Evolutionary conservation across 2,329 filamentous ascomycete genomes (phyloP), one percentile per base, ranked within the genome.

Genomic region (Trichophyton equinum): DNA sequence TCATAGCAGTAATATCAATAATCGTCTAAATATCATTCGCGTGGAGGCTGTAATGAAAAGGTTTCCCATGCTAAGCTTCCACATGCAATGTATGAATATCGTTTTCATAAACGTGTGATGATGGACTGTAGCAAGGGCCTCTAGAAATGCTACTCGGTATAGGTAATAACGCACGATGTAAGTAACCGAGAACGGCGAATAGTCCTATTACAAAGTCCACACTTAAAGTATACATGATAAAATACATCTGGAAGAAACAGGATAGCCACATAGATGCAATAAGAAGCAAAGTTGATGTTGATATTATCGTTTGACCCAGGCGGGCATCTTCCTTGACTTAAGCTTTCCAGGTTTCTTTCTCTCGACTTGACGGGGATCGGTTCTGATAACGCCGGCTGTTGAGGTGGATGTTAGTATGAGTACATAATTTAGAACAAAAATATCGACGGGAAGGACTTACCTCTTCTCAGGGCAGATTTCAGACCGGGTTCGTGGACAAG

Each of bases 281-380:
- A 13, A 55, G 25, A 36, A 33, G 30, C 5, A 36, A 20, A 13
- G 27, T 8, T 2, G 9, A 9, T 6, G 20, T 20, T 13, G 18
- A 57, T 61, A 64, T 75, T 67, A 86, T 73, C 84, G 80, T 85
- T 96, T 97, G 81, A 97, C 91, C 94, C 95, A 99, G 69, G 94
- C 83, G 63, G 92, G 92, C 85, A 88, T 95, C 85, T 99, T 99
- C 77, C 94, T 88, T 62, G 94, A 92, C 82, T 99, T 99, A 78
- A 95, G 76, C 71, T 90, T 89, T 68, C 94, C 95, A 61, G 90
- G 84, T 83, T 99, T 97, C 86, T 99, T 99, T 74, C 94, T 92
- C 78, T 99, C 94, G 67, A 99, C 95, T 71, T 81, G 85, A 78
- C 92, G 90, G 62, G 86, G 83, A 78, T 99, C 92, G 71, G 92